Evolutionary conservation across 805 yeast species (phyloP).

Genomic region (Hanseniaspora occidentalis): DNA sequence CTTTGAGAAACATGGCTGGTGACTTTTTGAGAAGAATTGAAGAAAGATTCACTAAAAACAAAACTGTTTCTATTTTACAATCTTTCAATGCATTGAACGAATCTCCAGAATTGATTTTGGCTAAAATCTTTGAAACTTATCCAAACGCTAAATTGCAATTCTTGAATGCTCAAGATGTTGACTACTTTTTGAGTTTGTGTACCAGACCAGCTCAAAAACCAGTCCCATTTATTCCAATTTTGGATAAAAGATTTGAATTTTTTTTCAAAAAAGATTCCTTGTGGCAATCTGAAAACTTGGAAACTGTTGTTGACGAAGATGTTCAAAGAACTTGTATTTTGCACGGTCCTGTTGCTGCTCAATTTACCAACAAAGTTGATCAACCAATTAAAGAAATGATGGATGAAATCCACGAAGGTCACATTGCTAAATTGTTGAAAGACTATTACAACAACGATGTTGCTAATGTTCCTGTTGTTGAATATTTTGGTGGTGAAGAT

Average conservation of each 20-base stretch:
- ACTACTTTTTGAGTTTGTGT: slow-evolving; percentile 76
- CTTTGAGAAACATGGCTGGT: slow-evolving; percentile 80
- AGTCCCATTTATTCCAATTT: slow-evolving; percentile 91
- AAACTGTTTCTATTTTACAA: slow-evolving; percentile 60
- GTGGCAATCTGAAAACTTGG: slow-evolving; percentile 98
- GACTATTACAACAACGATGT: slow-evolving; percentile 63
- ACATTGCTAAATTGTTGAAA: slow-evolving; percentile 52
- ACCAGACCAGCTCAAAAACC: slow-evolving; percentile 86
- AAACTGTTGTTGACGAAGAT: slow-evolving; percentile 89
- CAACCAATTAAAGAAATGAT: slow-evolving; percentile 88
- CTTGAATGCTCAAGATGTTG: slow-evolving; percentile 90
- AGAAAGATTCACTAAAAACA: slow-evolving; percentile 70
- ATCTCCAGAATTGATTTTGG: slow-evolving; percentile 47
- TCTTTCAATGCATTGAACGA: slow-evolving; percentile 52
- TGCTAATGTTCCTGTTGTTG: slow-evolving; percentile 72
- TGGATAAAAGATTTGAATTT: slow-evolving; percentile 87
- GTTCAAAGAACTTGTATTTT: slow-evolving; percentile 98
- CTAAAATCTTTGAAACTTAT: slow-evolving; percentile 50
- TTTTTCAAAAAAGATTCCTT: slow-evolving; percentile 97
- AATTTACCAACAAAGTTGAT: slow-evolving; percentile 71
- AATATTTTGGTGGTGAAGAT: slow-evolving; percentile 68
- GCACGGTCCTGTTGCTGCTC: slow-evolving; percentile 98
- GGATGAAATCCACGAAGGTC: slow-evolving; percentile 85
- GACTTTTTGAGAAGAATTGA: slow-evolving; percentile 86
- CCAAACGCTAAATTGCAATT: slow-evolving; percentile 71